Evolutionary conservation across 148 eudicot genomes (phyloP).

Genomic region (Dysphania ambrosioides): DNA sequence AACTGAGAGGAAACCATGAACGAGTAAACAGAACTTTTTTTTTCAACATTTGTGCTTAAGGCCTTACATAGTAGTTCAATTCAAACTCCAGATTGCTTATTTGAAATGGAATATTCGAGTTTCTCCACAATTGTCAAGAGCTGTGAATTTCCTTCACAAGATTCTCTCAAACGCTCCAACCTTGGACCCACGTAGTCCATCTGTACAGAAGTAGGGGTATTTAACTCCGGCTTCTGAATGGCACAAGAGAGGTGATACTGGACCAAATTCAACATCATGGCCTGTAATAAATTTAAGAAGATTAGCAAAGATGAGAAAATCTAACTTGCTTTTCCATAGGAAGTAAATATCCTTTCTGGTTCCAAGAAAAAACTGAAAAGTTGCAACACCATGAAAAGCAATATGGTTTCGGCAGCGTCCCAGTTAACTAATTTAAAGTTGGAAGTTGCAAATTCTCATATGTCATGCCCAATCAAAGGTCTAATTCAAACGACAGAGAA

Average conservation of each 20-base stretch:
- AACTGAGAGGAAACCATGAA: background rate
- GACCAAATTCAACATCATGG: conserved; percentile 51
- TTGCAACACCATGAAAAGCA: background rate
- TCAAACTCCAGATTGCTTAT: background rate
- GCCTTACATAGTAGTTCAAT: background rate
- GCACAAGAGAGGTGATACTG: conserved; percentile 20
- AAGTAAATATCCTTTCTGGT: no score
- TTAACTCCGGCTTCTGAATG: conserved; percentile 9
- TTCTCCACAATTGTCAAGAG: conserved; percentile 50
- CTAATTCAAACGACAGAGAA: background rate
- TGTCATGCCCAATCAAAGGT: background rate
- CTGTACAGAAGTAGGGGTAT: conserved; percentile 7
- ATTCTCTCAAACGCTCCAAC: conserved; percentile 42
- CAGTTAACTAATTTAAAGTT: background rate
- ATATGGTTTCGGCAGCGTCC: background rate
- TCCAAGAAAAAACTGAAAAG: background rate
- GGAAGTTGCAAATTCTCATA: background rate
- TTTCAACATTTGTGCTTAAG: background rate
- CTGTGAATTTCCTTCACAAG: conserved; percentile 60
- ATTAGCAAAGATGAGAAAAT: conserved; percentile 3
- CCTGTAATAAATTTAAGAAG: conserved; percentile 33
- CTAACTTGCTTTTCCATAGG: background rate
- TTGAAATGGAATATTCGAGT: conserved; percentile 31
- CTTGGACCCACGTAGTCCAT: conserved; percentile 27
- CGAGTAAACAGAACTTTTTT: background rate